Conservation (phyloP, 495 filamentous ascomycete genomes). For the Xeromyces bisporus region DNA sequence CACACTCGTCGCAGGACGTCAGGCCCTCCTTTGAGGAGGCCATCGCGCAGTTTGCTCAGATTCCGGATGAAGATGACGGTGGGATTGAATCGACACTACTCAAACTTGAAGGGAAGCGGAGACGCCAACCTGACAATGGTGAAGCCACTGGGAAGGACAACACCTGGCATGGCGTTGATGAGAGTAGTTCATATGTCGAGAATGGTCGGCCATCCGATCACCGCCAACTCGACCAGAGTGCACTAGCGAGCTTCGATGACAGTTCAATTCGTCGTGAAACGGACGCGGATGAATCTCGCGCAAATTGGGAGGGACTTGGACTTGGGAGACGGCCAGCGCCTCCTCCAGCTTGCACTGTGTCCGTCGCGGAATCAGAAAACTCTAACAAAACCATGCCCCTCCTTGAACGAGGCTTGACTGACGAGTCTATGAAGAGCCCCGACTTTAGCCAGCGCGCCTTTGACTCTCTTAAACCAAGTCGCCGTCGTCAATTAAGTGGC, state of each 20-base stretch:
- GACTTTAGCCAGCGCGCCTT: constrained; percentile 3
- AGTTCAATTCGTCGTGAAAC: constrained; percentile 13
- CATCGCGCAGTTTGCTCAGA: constrained; percentile 70
- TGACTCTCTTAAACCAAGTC: constrained; percentile 1
- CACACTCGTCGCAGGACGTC: constrained; percentile 59
- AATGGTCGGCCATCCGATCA: background rate
- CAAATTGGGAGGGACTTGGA: constrained; percentile 18
- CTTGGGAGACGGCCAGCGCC: constrained; percentile 14
- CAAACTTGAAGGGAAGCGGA: constrained; percentile 81
- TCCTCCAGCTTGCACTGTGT: constrained; percentile 23
- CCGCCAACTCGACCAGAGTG: background rate
- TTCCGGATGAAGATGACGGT: constrained; percentile 88
- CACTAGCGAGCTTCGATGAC: constrained; percentile 2
- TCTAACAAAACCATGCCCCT: constrained; percentile 68
- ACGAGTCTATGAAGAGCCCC: constrained; percentile 33
- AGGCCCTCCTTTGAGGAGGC: constrained; percentile 81
- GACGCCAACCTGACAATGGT: constrained; percentile 2
- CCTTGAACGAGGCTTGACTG: constrained; percentile 53
- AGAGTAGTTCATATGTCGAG: background rate
- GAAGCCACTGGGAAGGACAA: background rate
- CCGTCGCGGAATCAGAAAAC: constrained; percentile 37
- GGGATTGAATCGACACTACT: constrained; percentile 80
- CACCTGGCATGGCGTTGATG: background rate
- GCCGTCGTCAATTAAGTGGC: constrained; percentile 11
- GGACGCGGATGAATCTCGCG: constrained; percentile 9